Percentiles rank a stretch among this genome's conserved stretches.
phyloP scores from a whole-genome alignment of 1,139 yeast species.

The Kodamaea derodonti region DNA sequence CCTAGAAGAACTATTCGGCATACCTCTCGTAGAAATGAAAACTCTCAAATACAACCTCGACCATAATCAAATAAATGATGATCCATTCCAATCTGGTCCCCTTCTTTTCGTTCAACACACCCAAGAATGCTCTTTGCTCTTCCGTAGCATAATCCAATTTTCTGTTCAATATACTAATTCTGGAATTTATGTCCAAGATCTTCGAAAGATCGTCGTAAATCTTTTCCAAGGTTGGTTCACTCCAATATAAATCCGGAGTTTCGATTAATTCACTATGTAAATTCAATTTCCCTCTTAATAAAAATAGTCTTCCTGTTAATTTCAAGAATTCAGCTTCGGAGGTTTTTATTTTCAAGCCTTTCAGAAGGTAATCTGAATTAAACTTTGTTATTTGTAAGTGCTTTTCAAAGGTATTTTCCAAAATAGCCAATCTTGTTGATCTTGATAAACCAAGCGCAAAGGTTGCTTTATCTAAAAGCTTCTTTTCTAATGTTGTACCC shows the following conservation, averaged over 20 bases:
- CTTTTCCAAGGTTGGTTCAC: slow-evolving; percentile 77
- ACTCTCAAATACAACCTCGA: slow-evolving; percentile 79
- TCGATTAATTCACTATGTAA: slow-evolving; percentile 86
- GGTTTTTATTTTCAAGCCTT: slow-evolving; percentile 55
- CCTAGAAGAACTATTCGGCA: no score
- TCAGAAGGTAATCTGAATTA: slow-evolving; percentile 63
- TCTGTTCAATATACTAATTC: slow-evolving; percentile 75
- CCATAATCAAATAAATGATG: slow-evolving; percentile 73
- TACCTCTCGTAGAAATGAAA: slow-evolving; percentile 44
- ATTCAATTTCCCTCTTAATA: slow-evolving; percentile 76
- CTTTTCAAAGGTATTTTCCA: slow-evolving; percentile 68
- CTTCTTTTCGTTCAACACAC: slow-evolving; percentile 72
- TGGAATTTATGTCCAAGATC: slow-evolving; percentile 68
- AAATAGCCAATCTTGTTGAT: slow-evolving; percentile 76
- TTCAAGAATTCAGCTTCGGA: slow-evolving; percentile 62
- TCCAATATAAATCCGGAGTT: slow-evolving; percentile 91
- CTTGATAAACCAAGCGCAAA: slow-evolving; percentile 85
- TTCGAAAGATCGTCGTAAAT: slow-evolving; percentile 69
- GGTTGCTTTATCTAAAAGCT: slow-evolving; percentile 76
- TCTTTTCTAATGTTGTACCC: slow-evolving; percentile 43
- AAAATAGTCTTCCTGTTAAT: slow-evolving; percentile 69
- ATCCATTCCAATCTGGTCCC: slow-evolving; percentile 83
- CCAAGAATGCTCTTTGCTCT: slow-evolving; percentile 73
- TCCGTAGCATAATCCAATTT: slow-evolving; percentile 89
- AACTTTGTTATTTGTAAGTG: slow-evolving; percentile 60